Evolutionary conservation across 192 early-diverging fungal genomes (phyloP).

Genomic region (Anaeromyces robustus): DNA sequence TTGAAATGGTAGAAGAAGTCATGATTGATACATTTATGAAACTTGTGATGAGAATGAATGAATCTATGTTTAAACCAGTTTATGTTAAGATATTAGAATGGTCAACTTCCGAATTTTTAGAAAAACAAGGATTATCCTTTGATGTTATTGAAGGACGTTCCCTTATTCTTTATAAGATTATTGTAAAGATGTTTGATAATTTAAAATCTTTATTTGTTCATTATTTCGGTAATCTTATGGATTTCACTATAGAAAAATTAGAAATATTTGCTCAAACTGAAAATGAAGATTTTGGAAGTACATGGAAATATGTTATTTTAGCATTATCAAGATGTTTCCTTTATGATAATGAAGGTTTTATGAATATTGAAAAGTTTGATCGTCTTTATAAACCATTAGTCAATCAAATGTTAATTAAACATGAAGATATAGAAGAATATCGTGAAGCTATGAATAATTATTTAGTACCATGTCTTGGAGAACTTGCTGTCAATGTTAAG

Average conservation of each 20-base stretch:
- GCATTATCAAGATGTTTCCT: slow-evolving; percentile 40
- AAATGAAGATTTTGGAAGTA: slow-evolving; percentile 24
- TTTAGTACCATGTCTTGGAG: slow-evolving; percentile 62
- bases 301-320: slow-evolving; percentile 59
- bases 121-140: slow-evolving; percentile 14
- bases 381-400: slow-evolving; percentile 56
- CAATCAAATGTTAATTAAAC: slow-evolving; percentile 54
- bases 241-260: slow-evolving; percentile 40
- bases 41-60: slow-evolving; percentile 81
- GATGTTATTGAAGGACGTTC: slow-evolving; percentile 3
- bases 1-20: slow-evolving; percentile 43
- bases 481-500: slow-evolving; percentile 59
- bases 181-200: slow-evolving; percentile 20
- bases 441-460: slow-evolving; percentile 31
- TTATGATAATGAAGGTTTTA: slow-evolving; percentile 49
- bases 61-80: slow-evolving; percentile 83
- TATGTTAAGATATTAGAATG: slow-evolving; percentile 76
- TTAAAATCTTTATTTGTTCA: slow-evolving; percentile 55
- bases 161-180: slow-evolving; percentile 24
- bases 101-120: slow-evolving; percentile 22
- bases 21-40: slow-evolving; percentile 62
- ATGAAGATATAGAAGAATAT: background rate
- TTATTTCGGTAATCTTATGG: slow-evolving; percentile 61
- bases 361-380: slow-evolving; percentile 58
- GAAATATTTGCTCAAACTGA: slow-evolving; percentile 22